Evolutionary conservation across 257 asterid species (phyloP).

Genomic region (Craterostigma plantagineum): DNA sequence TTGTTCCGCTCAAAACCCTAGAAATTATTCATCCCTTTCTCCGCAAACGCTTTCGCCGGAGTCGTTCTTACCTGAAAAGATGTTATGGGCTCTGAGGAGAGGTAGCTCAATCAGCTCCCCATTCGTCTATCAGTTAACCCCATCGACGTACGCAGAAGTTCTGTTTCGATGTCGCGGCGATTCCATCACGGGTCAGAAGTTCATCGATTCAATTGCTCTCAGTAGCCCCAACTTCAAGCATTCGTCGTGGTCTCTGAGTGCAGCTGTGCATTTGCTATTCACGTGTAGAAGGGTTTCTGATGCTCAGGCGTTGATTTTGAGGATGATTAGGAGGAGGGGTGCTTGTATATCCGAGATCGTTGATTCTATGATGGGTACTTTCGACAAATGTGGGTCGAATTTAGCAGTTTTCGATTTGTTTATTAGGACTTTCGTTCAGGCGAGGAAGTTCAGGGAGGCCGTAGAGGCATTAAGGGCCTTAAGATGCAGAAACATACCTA

Average conservation of each 20-base stretch:
- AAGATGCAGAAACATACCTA: slow-evolving; percentile 17
- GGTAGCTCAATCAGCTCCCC: slow-evolving; percentile 28
- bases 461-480: slow-evolving; percentile 37
- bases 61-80: slow-evolving; percentile 36
- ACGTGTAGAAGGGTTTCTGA: slow-evolving; percentile 37
- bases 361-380: slow-evolving; percentile 30
- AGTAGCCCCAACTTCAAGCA: slow-evolving; percentile 48
- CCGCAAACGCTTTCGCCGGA: slow-evolving; percentile 14
- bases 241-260: slow-evolving; percentile 36
- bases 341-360: slow-evolving; percentile 39
- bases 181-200: slow-evolving; percentile 26
- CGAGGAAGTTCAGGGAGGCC: slow-evolving; percentile 71
- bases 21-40: slow-evolving; percentile 4
- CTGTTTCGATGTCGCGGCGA: slow-evolving; percentile 27
- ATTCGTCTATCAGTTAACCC: slow-evolving; percentile 24
- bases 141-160: slow-evolving; percentile 31
- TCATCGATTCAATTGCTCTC: slow-evolving; percentile 27
- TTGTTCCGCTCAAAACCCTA: too few relatives aligned
- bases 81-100: slow-evolving; percentile 38
- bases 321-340: slow-evolving; percentile 59
- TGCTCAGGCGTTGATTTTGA: slow-evolving; percentile 53
- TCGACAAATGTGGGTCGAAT: slow-evolving; percentile 24
- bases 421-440: slow-evolving; percentile 63
- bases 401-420: slow-evolving; percentile 37
- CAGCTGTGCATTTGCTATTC: slow-evolving; percentile 37